Evolutionary conservation across 2,329 filamentous ascomycete species (phyloP).

Genomic region (Colletotrichum chlorophyti): DNA sequence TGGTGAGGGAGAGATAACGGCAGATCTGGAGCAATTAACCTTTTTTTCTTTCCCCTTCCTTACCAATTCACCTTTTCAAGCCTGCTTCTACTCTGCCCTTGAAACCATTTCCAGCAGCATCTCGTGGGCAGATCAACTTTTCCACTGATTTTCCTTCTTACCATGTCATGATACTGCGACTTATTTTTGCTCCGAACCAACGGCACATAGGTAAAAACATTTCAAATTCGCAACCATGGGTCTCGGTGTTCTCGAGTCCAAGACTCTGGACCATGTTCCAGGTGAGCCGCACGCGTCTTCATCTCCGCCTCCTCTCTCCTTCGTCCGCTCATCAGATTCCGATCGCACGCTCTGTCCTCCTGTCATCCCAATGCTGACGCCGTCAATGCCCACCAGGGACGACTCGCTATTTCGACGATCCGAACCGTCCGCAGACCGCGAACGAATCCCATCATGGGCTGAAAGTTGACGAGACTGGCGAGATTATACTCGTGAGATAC

Average conservation of each 20-base stretch:
- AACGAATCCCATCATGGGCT: slow-evolving; percentile 53
- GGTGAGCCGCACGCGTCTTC: slow-evolving; percentile 65
- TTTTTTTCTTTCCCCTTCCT: neutral
- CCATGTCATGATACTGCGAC: slow-evolving; percentile 9
- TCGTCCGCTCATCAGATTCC: neutral
- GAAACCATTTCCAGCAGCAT: no score
- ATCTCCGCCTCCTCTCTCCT: neutral
- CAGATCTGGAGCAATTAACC: neutral
- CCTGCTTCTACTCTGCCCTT: neutral
- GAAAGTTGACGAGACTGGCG: slow-evolving; percentile 76
- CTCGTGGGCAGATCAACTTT: no score
- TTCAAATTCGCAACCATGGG: slow-evolving; percentile 57
- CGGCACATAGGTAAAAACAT: no score
- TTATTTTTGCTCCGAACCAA: neutral
- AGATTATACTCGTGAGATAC: slow-evolving; percentile 74
- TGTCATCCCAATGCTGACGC: slow-evolving; percentile 8
- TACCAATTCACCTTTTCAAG: neutral
- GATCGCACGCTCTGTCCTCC: slow-evolving; percentile 11
- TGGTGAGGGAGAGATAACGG: neutral
- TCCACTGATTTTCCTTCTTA: neutral
- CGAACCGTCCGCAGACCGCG: slow-evolving; percentile 52
- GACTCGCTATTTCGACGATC: slow-evolving; percentile 69
- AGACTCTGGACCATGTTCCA: slow-evolving; percentile 72
- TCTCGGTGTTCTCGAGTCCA: slow-evolving; percentile 76
- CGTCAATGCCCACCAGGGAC: slow-evolving; percentile 53